Conservation (phyloP, 2,329 filamentous ascomycete genomes). For the Furcasterigmium sp. region DNA sequence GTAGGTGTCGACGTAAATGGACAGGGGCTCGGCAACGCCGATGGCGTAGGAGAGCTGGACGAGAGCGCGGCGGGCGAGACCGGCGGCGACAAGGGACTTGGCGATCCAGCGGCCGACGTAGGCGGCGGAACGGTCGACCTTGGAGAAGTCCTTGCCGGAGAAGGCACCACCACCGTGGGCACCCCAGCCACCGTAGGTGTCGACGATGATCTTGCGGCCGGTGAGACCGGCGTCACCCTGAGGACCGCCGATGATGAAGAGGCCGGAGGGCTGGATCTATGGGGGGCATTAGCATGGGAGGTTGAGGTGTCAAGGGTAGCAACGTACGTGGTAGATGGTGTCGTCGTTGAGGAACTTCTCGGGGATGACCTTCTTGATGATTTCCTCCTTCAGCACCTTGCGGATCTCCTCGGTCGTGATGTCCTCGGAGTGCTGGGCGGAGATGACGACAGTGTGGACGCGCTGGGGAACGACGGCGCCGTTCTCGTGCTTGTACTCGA, state of each 20-base stretch:
- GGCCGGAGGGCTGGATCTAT: constrained; percentile 89
- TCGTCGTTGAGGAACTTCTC: constrained; percentile 86
- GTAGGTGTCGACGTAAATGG: constrained; percentile 96
- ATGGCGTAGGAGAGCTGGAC: constrained; percentile 99
- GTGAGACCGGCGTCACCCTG: constrained; percentile 99
- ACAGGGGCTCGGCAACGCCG: constrained; percentile 95
- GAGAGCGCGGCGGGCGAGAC: constrained; percentile 84
- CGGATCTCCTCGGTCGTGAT: constrained; percentile 89
- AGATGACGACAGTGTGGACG: constrained; percentile 95
- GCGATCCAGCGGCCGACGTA: constrained; percentile 98
- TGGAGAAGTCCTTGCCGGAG: constrained; percentile 99
- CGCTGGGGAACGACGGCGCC: constrained; percentile 88
- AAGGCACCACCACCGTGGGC: constrained; percentile 99
- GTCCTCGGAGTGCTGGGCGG: constrained; percentile 84
- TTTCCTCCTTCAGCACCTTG: constrained; percentile 94
- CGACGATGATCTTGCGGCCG: constrained; percentile 98
- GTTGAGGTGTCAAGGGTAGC: not conserved
- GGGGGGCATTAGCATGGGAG: constrained; percentile 24
- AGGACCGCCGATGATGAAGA: constrained; percentile 98
- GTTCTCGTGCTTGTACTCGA: constrained; percentile 96
- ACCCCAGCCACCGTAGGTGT: constrained; percentile 99
- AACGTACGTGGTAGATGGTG: constrained; percentile 86
- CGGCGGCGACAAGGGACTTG: constrained; percentile 90
- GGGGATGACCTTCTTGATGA: constrained; percentile 92
- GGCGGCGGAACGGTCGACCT: constrained; percentile 97